phyloP scores from a whole-genome alignment of 768 basidiomycete species.

The Russula dissimulans region DNA sequence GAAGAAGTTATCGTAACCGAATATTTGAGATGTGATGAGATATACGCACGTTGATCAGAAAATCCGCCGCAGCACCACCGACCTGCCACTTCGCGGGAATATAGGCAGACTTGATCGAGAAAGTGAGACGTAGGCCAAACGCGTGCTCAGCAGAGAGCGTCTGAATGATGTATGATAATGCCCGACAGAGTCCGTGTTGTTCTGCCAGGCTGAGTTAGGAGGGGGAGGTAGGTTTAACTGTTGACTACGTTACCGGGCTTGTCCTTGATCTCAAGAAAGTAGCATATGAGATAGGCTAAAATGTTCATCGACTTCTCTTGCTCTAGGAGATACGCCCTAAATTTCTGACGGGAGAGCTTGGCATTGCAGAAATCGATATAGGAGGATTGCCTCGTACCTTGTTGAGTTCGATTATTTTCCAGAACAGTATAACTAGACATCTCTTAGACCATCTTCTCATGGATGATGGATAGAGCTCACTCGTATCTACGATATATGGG shows the following conservation, averaged over 20 bases:
- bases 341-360: conserved; percentile 55
- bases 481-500: conserved; percentile 73
- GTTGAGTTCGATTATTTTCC: conserved; percentile 90
- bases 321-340: conserved; percentile 71
- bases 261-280: conserved; percentile 84
- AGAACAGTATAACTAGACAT: conserved; percentile 60
- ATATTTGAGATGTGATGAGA: background rate
- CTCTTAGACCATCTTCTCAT: background rate
- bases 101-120: conserved; percentile 46
- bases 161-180: conserved; percentile 86
- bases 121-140: conserved; percentile 65
- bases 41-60: conserved; percentile 70
- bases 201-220: conserved; percentile 36
- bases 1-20: conserved; percentile 10
- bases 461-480: conserved; percentile 30
- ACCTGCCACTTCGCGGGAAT: conserved; percentile 72
- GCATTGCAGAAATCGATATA: background rate
- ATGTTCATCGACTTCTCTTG: conserved; percentile 73
- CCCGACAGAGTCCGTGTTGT: conserved; percentile 84
- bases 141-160: conserved; percentile 76
- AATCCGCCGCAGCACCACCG: conserved; percentile 71
- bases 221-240: conserved; percentile 3
- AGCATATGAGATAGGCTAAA: conserved; percentile 69
- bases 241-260: conserved; percentile 60
- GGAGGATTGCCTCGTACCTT: conserved; percentile 42